Conservation (phyloP, 257 asterid species). For the Solanum sparsipilum region DNA sequence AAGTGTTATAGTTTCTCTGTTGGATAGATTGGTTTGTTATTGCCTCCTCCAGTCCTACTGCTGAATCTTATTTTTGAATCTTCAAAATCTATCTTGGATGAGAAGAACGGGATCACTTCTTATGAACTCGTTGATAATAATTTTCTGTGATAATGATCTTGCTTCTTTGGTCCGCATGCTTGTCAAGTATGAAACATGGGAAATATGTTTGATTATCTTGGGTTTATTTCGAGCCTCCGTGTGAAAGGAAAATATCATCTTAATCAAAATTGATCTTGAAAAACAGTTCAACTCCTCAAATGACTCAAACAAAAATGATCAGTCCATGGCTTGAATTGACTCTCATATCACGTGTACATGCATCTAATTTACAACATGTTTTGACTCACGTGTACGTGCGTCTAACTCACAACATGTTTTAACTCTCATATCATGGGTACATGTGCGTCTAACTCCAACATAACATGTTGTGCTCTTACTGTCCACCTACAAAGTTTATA, state of each 20-base stretch:
- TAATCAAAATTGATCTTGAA: neutral
- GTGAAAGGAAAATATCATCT: neutral
- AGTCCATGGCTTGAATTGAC: neutral
- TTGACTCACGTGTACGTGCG: too few relatives aligned
- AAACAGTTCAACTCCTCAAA: neutral
- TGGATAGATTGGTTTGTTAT: neutral
- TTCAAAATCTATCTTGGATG: neutral
- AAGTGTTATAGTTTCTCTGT: neutral
- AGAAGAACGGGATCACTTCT: neutral
- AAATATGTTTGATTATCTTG: neutral
- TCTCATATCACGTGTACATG: neutral
- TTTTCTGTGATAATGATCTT: neutral
- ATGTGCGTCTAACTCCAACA: too few relatives aligned
- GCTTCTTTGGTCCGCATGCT: neutral
- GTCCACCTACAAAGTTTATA: neutral
- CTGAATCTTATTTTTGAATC: neutral
- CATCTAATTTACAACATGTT: neutral
- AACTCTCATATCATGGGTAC: too few relatives aligned
- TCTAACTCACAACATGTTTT: too few relatives aligned
- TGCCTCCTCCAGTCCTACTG: neutral
- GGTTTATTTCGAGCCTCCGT: neutral
- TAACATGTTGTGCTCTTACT: neutral
- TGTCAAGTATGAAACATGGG: neutral
- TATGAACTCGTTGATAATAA: neutral
- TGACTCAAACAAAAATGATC: neutral